phyloP scores from a whole-genome alignment of 306 rosid genomes.

The Sindora glabra region DNA sequence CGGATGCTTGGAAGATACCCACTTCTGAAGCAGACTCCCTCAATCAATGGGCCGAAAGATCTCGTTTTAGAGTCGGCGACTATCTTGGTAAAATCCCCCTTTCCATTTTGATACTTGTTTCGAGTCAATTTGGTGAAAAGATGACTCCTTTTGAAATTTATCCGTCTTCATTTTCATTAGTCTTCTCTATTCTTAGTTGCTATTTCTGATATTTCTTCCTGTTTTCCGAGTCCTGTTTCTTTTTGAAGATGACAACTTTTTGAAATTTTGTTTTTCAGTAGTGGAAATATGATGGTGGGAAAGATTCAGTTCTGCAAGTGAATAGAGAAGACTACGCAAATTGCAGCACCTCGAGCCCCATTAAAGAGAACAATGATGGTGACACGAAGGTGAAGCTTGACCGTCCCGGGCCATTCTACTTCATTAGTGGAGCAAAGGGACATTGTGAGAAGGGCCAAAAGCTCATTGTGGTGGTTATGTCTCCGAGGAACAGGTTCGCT shows the following conservation, averaged over 20 bases:
- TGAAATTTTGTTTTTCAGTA: conserved; percentile 23
- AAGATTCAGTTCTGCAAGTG: conserved; percentile 82
- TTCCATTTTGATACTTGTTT: not conserved
- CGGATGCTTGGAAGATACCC: conserved; percentile 65
- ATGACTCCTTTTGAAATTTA: no score
- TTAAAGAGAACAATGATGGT: conserved; percentile 45
- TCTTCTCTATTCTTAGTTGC: no score
- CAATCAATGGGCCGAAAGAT: conserved; percentile 65
- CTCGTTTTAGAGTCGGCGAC: conserved; percentile 62
- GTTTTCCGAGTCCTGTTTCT: no score
- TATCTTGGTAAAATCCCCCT: conserved; percentile 37
- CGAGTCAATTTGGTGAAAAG: no score
- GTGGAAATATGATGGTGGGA: conserved; percentile 62
- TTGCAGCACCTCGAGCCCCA: conserved; percentile 50
- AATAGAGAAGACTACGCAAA: conserved; percentile 41
- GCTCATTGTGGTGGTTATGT: conserved; percentile 57
- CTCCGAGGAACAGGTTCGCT: conserved; percentile 34
- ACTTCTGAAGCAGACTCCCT: conserved; percentile 64
- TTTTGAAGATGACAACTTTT: not conserved
- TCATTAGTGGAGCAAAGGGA: conserved; percentile 75
- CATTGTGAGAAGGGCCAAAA: conserved; percentile 82
- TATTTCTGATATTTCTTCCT: no score
- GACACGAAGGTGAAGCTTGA: conserved; percentile 59
- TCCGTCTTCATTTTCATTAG: no score
- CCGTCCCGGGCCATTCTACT: conserved; percentile 59